Evolutionary conservation across 108 stramenopile genomes (phyloP).

Genomic region (Cyclotella distinguenda): DNA sequence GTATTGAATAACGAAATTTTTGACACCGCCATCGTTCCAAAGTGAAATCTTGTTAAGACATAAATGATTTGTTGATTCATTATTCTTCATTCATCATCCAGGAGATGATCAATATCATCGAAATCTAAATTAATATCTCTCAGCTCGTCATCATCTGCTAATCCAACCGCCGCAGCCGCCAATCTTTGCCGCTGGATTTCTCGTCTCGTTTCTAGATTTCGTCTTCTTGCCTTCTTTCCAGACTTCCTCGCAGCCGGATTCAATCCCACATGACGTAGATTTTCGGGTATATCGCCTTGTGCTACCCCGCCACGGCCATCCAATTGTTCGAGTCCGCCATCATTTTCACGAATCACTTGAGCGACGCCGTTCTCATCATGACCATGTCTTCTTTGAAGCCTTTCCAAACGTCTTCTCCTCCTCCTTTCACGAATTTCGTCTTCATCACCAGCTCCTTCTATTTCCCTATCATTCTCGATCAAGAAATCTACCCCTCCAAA

Average conservation of each 20-base stretch:
- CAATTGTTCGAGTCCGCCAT: slow-evolving; percentile 4
- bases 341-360: not conserved
- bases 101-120: slow-evolving; percentile 48
- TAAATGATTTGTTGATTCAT: too few relatives aligned
- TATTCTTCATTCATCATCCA: slow-evolving; percentile 48
- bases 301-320: slow-evolving; percentile 9
- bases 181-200: slow-evolving; percentile 73
- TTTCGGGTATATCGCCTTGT: slow-evolving; percentile 19
- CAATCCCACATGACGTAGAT: not conserved
- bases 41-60: too few relatives aligned
- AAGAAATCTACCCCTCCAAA: slow-evolving; percentile 3
- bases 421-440: slow-evolving; percentile 23
- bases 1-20: too few relatives aligned
- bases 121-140: slow-evolving; percentile 14
- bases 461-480: slow-evolving; percentile 16
- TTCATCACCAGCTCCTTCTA: slow-evolving; percentile 19
- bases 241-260: slow-evolving; percentile 49
- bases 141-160: slow-evolving; percentile 42
- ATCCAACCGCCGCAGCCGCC: slow-evolving; percentile 75
- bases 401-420: slow-evolving; percentile 34
- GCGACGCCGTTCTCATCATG: slow-evolving; percentile 11
- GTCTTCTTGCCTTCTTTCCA: slow-evolving; percentile 65
- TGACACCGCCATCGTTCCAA: too few relatives aligned
- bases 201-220: slow-evolving; percentile 60
- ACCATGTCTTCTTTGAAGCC: slow-evolving; percentile 21